Conservation (phyloP, 495 filamentous ascomycete species). For the Trichoderma erinaceum region DNA sequence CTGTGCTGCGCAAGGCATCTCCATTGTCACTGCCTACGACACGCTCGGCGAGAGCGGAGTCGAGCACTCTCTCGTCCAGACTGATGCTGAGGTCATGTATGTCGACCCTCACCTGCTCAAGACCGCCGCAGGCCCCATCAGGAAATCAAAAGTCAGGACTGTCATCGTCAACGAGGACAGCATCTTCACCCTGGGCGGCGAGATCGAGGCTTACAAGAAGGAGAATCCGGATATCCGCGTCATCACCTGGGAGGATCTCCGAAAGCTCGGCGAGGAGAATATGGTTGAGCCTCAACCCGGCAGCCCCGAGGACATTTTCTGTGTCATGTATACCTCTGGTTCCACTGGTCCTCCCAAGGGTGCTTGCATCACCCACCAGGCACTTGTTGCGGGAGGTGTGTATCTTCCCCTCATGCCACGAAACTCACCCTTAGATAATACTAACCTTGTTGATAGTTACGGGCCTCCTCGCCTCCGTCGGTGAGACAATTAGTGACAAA, state of each 20-base stretch:
- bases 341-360: conserved; percentile 89
- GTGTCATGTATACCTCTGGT: conserved; percentile 94
- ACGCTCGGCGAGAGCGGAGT: conserved; percentile 57
- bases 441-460: conserved; percentile 32
- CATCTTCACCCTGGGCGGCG: conserved; percentile 32
- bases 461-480: conserved; percentile 36
- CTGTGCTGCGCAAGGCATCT: conserved; percentile 82
- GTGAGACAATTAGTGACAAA: conserved; percentile 42
- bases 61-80: conserved; percentile 55
- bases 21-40: conserved; percentile 92
- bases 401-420: background rate
- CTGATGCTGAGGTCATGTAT: conserved; percentile 54
- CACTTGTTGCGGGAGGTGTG: conserved; percentile 59
- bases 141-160: conserved; percentile 36
- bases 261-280: conserved; percentile 55
- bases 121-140: conserved; percentile 36
- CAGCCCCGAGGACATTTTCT: conserved; percentile 62
- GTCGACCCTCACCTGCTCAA: conserved; percentile 55
- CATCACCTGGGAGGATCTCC: conserved; percentile 39
- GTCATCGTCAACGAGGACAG: conserved; percentile 41
- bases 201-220: conserved; percentile 39
- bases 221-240: conserved; percentile 35
- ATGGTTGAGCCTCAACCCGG: conserved; percentile 62
- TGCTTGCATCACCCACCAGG: conserved; percentile 70
- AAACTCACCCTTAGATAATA: conserved; percentile 18